Percentiles rank a stretch among this genome's conserved stretches.
These are phyloP conservation scores for Paramyrothecium sp. DNA, from an alignment of 2,329 filamentous ascomycete species.

Conservation along the genomic window DNA sequence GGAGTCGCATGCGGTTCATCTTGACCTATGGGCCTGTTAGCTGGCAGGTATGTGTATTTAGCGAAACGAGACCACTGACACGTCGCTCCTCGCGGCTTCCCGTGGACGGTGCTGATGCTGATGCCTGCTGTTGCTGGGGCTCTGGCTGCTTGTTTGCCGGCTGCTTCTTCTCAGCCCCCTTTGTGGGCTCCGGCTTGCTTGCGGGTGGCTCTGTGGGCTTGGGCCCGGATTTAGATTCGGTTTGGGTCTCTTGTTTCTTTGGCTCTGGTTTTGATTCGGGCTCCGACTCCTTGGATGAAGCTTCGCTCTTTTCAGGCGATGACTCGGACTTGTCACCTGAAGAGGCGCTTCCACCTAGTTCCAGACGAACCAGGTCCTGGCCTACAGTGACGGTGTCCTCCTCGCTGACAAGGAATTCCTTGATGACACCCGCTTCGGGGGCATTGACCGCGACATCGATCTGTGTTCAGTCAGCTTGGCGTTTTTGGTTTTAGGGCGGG, in stretches of 20 bases:
- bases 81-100: constrained; percentile 85
- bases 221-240: constrained; percentile 34
- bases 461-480: constrained; percentile 38
- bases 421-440: constrained; percentile 84
- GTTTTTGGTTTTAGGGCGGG: not conserved
- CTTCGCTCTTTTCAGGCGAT: constrained; percentile 18
- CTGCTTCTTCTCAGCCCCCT: constrained; percentile 29
- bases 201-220: not conserved
- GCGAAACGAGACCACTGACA: constrained; percentile 47
- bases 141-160: constrained; percentile 22
- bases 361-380: constrained; percentile 84
- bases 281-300: constrained; percentile 19
- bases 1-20: constrained; percentile 99
- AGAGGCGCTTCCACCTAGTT: constrained; percentile 63
- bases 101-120: constrained; percentile 15
- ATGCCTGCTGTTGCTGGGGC: constrained; percentile 21
- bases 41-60: constrained; percentile 2
- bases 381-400: constrained; percentile 95
- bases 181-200: constrained; percentile 36
- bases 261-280: constrained; percentile 21
- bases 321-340: constrained; percentile 35
- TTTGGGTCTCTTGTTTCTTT: constrained; percentile 18
- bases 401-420: constrained; percentile 86
- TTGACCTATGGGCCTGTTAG: constrained; percentile 68
- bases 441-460: constrained; percentile 98